Evolutionary conservation across 495 filamentous ascomycete genomes (phyloP).

Genomic region (Podospora sp.): DNA sequence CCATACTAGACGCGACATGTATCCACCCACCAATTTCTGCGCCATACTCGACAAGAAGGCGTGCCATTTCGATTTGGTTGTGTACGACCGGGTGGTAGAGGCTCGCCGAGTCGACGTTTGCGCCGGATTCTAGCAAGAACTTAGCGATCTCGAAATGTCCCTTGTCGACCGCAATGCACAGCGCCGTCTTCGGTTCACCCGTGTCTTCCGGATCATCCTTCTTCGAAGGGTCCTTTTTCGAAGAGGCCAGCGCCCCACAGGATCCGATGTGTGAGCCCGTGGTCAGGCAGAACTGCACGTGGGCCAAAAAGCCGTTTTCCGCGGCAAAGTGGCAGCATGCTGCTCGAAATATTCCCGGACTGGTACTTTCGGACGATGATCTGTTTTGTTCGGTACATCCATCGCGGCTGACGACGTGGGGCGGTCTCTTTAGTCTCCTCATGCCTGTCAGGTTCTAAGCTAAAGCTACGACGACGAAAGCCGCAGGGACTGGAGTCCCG

Average conservation of each 20-base stretch:
- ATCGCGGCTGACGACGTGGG: too few species aligned
- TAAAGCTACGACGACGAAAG: too few species aligned
- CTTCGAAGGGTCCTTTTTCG: background rate
- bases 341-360: too few species aligned
- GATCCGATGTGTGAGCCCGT: too few species aligned
- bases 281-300: too few species aligned
- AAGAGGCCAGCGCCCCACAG: background rate
- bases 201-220: background rate
- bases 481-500: too few species aligned
- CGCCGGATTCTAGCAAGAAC: background rate
- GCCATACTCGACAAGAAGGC: background rate
- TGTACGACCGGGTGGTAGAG: background rate
- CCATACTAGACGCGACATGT: background rate
- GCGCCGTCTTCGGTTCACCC: background rate
- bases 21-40: background rate
- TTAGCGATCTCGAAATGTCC: background rate
- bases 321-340: too few species aligned
- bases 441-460: too few species aligned
- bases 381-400: too few species aligned
- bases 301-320: too few species aligned
- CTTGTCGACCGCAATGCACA: background rate
- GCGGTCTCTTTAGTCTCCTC: too few species aligned
- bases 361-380: too few species aligned
- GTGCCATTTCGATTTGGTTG: background rate
- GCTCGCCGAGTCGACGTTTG: background rate